phyloP scores from a whole-genome alignment of 768 basidiomycete genomes.

The Lactarius psammicola region DNA sequence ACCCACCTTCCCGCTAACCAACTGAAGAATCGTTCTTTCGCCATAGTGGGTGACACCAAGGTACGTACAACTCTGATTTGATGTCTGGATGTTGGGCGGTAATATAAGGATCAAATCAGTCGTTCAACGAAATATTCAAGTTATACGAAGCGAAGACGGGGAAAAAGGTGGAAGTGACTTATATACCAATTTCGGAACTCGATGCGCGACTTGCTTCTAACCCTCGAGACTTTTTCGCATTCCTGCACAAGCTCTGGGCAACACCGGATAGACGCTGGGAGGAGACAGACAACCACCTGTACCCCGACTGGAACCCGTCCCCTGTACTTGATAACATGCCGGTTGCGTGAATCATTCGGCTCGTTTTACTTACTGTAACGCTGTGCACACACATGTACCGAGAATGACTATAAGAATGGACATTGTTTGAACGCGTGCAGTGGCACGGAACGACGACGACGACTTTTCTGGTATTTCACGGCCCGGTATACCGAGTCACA shows the following conservation, averaged over 20 bases:
- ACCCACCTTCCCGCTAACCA: constrained; percentile 12
- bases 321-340: constrained; percentile 18
- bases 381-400: not conserved
- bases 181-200: constrained; percentile 15
- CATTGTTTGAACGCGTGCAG: too few species aligned
- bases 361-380: not conserved
- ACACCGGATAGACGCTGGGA: not conserved
- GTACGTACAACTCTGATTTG: not conserved
- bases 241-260: not conserved
- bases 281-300: constrained; percentile 22
- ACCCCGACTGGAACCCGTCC: constrained; percentile 30
- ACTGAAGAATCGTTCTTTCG: not conserved
- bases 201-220: constrained; percentile 18
- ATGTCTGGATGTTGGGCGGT: not conserved
- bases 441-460: too few species aligned
- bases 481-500: not conserved
- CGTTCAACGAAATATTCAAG: constrained; percentile 25
- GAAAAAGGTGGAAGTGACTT: constrained; percentile 23
- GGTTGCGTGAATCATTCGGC: not conserved
- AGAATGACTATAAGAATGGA: not conserved
- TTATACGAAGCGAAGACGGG: constrained; percentile 23
- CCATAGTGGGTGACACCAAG: constrained; percentile 8
- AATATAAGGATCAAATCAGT: constrained; percentile 4
- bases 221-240: constrained; percentile 4
- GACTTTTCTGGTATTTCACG: not conserved